These are phyloP conservation scores for Opeltia flavorubescens DNA, from an alignment of 495 filamentous ascomycete genomes.

Conservation along the genomic window DNA sequence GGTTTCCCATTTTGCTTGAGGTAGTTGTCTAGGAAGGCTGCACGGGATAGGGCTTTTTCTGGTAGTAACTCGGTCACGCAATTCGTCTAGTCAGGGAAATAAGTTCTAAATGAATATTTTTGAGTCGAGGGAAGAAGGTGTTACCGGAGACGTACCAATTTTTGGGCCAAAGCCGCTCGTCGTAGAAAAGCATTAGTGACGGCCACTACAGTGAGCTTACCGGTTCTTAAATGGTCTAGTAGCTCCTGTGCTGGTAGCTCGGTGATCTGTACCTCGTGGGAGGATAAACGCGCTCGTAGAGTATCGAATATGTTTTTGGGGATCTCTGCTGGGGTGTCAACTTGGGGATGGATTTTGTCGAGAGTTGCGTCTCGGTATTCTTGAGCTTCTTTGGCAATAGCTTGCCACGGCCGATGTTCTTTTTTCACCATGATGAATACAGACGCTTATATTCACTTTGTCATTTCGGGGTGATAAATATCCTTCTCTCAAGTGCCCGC, in stretches of 20 bases:
- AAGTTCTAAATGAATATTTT: constrained; percentile 8
- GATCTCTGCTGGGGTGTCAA: constrained; percentile 7
- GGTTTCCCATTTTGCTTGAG: constrained; percentile 26
- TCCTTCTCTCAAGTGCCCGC: too few species aligned
- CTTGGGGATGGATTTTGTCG: constrained; percentile 20
- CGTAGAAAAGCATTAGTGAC: constrained; percentile 45
- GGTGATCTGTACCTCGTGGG: constrained; percentile 35
- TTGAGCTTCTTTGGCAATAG: constrained; percentile 23
- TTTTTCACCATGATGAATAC: too few species aligned
- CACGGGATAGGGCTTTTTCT: constrained; percentile 27
- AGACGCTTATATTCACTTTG: too few species aligned
- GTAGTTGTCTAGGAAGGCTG: constrained; percentile 28
- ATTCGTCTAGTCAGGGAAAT: constrained; percentile 24
- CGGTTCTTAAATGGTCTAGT: constrained; percentile 27
- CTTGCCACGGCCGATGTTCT: constrained; percentile 20
- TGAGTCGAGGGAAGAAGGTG: constrained; percentile 7
- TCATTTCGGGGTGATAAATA: too few species aligned
- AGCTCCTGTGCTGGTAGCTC: constrained; percentile 31
- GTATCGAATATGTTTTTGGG: background rate
- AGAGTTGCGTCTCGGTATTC: constrained; percentile 26
- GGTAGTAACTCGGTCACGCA: constrained; percentile 57
- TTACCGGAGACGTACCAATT: constrained; percentile 24
- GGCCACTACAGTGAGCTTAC: constrained; percentile 27
- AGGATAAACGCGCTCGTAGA: constrained; percentile 23
- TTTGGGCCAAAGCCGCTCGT: constrained; percentile 44